phyloP scores from a whole-genome alignment of 495 filamentous ascomycete species.

The Neurospora sp. region DNA sequence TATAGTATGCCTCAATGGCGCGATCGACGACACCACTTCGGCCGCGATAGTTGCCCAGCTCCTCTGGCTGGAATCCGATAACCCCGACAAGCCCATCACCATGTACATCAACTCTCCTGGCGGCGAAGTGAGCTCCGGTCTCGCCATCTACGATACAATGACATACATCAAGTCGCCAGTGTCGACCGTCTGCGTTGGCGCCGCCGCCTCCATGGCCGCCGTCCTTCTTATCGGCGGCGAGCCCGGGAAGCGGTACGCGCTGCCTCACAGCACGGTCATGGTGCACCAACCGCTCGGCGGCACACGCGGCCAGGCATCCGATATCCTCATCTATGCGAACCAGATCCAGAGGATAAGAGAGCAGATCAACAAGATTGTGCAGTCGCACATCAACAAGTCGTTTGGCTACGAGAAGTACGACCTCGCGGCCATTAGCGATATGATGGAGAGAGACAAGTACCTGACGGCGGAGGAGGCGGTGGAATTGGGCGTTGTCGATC shows the following conservation, averaged over 20 bases:
- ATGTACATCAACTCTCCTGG: slow-evolving; percentile 98
- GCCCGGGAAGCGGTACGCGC: slow-evolving; percentile 73
- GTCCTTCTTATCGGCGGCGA: slow-evolving; percentile 79
- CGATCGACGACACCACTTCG: slow-evolving; percentile 79
- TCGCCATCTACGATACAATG: slow-evolving; percentile 99
- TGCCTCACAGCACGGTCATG: slow-evolving; percentile 93
- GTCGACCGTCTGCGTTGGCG: slow-evolving; percentile 87
- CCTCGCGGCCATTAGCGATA: slow-evolving; percentile 74
- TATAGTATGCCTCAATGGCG: slow-evolving; percentile 89
- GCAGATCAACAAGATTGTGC: slow-evolving; percentile 84
- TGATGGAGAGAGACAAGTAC: slow-evolving; percentile 96
- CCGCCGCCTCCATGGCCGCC: slow-evolving; percentile 91
- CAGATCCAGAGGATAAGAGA: slow-evolving; percentile 83
- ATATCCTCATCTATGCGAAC: slow-evolving; percentile 94
- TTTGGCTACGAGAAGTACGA: slow-evolving; percentile 45
- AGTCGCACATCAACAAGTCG: slow-evolving; percentile 71
- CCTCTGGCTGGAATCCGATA: slow-evolving; percentile 95
- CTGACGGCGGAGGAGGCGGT: slow-evolving; percentile 81
- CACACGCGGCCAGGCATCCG: slow-evolving; percentile 78
- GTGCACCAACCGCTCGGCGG: slow-evolving; percentile 91
- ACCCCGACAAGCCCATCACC: slow-evolving; percentile 83
- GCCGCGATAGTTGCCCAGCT: slow-evolving; percentile 91
- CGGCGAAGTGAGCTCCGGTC: slow-evolving; percentile 85
- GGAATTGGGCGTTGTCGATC: slow-evolving; percentile 84
- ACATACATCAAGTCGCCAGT: slow-evolving; percentile 89